A percentile compares a stretch with the other conserved stretches of the same genome.
Evolutionary conservation across 164 flowering plant species (phyloP).

Genomic region (grape (Vitis vinifera)): DNA sequence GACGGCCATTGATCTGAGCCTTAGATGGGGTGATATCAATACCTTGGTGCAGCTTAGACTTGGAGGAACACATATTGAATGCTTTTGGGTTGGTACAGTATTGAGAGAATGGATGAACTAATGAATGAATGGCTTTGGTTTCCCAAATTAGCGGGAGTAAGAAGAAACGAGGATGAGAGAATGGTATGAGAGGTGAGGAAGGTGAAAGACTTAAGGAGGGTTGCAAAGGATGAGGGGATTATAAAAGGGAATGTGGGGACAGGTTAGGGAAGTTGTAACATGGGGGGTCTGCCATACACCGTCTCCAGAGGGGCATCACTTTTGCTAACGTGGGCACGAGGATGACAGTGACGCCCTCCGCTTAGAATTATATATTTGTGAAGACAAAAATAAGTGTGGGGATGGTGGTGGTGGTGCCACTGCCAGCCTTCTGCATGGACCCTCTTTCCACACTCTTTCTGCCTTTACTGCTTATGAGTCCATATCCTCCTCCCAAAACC

Average conservation of each 20-base stretch:
- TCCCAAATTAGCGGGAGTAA: background rate
- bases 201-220: background rate
- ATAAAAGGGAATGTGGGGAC: constrained; percentile 28
- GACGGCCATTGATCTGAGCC: constrained; percentile 50
- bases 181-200: background rate
- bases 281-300: constrained; percentile 52
- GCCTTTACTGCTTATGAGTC: no score
- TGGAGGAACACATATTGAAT: constrained; percentile 45
- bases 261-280: constrained; percentile 35
- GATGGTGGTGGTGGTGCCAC: no score
- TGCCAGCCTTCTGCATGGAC: no score
- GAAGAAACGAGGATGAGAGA: constrained; percentile 1
- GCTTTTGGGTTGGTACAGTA: background rate
- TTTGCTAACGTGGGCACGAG: constrained; percentile 28
- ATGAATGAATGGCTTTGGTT: background rate
- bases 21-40: constrained; percentile 12
- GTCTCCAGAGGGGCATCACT: constrained; percentile 30
- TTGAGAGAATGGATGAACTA: background rate
- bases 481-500: no score
- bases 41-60: constrained; percentile 29
- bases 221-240: constrained; percentile 13
- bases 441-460: no score
- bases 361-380: no score
- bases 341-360: constrained; percentile 17
- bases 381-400: no score